Evolutionary conservation across 164 flowering plant species (phyloP), one percentile per base, ranked within the genome.

Genomic region (Pachysandra terminalis): DNA sequence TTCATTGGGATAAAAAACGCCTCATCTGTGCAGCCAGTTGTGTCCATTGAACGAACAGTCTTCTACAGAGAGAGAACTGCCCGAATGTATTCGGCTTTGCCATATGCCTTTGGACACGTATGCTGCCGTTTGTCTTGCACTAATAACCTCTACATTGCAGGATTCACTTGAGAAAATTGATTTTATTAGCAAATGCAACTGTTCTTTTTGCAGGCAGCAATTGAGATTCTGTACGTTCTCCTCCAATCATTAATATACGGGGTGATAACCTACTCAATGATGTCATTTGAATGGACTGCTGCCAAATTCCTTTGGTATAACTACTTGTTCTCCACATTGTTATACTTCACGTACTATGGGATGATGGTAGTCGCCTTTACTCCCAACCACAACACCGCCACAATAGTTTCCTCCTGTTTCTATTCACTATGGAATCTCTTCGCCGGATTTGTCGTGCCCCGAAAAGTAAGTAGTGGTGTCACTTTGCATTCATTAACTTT

Each of bases 341-440:
- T 77, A 37, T 82, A 82, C 76, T 82, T 68, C 83, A 82, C 85
- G 13, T 73, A 69, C 52, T 82, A 75, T 56, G 85, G 85, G 49
- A 82, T 82, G 85, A 80, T 82, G 85, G 24, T 76, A 0, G 74
- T 82, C 9, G 83, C 77, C n/a, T 26, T 82, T 2, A 77, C 85
- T 0, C 85, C 85, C 15, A 73, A 75, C 64, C 75, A 68, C n/a
- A 55, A 77, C 64, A 68, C 80, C 13, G 83, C 81, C 22, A 69
- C 81, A 63, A 73, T 82, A 32, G 55, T 77, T 53, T 73, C 78
- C 25, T 45, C 75, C 9, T 77, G 74, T 21, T 77, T 75, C 68
- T 70, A 75, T 49, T 69, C 71, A 17, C 1, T 80, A 52, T 79
- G 83, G 83, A 77, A 75, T 55, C 74, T 82, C 57, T 82, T 82